Evolutionary conservation across 108 stramenopile species (phyloP).

Genomic region (Mayamaea pseudoterrestris): DNA sequence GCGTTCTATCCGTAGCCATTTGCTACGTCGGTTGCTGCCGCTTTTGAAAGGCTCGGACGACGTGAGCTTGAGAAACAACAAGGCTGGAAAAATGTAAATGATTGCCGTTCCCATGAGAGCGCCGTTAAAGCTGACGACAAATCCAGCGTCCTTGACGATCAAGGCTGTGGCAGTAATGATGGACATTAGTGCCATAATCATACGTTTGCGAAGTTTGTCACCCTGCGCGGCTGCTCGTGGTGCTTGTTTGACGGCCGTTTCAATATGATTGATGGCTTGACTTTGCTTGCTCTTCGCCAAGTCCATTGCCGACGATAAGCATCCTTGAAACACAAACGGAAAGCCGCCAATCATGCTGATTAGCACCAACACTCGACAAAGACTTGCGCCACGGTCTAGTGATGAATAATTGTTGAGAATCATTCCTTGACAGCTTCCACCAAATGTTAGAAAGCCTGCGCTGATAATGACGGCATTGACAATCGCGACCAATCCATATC

Average conservation of each 20-base stretch:
- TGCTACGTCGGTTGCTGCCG: slow-evolving; percentile 7
- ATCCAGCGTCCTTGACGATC: slow-evolving; percentile 75
- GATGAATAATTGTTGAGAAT: slow-evolving; percentile 88
- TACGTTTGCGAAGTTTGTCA: not conserved
- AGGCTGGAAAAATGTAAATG: slow-evolving; percentile 80
- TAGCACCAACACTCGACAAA: slow-evolving; percentile 77
- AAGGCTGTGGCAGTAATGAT: slow-evolving; percentile 47
- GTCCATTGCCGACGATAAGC: slow-evolving; percentile 28
- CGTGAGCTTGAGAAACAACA: slow-evolving; percentile 47
- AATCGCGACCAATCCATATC: slow-evolving; percentile 41
- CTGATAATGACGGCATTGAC: slow-evolving; percentile 62
- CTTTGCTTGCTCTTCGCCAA: slow-evolving; percentile 17
- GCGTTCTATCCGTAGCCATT: slow-evolving; percentile 27
- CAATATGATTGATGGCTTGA: slow-evolving; percentile 13
- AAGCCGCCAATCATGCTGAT: slow-evolving; percentile 73
- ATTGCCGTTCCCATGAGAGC: slow-evolving; percentile 76
- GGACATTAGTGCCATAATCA: slow-evolving; percentile 8
- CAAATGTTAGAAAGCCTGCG: slow-evolving; percentile 85
- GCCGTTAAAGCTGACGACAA: slow-evolving; percentile 80
- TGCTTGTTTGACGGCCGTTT: slow-evolving; percentile 18
- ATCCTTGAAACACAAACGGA: slow-evolving; percentile 53
- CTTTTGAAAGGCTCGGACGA: slow-evolving; percentile 14
- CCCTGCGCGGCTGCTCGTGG: not conserved
- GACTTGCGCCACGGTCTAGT: slow-evolving; percentile 53
- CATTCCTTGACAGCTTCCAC: slow-evolving; percentile 58